These are phyloP conservation scores for Warburgia ugandensis DNA, from an alignment of 164 flowering plant species.

Conservation along the genomic window DNA sequence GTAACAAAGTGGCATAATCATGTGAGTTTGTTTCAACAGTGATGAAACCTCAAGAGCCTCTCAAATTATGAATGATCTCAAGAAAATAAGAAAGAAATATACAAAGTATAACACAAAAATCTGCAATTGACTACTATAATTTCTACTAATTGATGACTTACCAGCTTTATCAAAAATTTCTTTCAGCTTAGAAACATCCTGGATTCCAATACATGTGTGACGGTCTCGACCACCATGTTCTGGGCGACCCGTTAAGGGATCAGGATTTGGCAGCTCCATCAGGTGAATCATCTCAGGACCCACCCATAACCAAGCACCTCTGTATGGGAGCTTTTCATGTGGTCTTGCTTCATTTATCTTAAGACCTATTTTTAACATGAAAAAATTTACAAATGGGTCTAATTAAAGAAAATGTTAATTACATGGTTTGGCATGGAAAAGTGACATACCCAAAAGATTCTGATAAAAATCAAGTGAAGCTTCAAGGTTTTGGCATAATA, in stretches of 20 bases:
- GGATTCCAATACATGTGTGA: slow-evolving; percentile 76
- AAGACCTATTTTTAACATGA: slow-evolving; percentile 19
- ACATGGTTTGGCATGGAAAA: background rate
- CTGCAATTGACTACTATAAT: no score
- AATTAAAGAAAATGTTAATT: background rate
- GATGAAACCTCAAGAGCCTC: no score
- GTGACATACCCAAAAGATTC: slow-evolving; percentile 57
- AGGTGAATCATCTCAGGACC: slow-evolving; percentile 98
- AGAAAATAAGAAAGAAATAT: no score
- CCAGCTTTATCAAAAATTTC: slow-evolving; percentile 73
- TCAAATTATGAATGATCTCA: no score
- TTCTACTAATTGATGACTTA: no score
- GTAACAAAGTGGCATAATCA: no score
- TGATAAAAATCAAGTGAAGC: slow-evolving; percentile 84
- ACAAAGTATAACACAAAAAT: no score
- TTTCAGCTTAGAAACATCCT: slow-evolving; percentile 79
- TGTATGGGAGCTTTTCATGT: slow-evolving; percentile 85
- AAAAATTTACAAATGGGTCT: background rate
- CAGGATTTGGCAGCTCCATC: slow-evolving; percentile 99
- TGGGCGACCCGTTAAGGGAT: slow-evolving; percentile 82
- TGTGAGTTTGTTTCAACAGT: no score
- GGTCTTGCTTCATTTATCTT: slow-evolving; percentile 93
- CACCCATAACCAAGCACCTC: slow-evolving; percentile 99
- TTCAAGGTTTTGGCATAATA: slow-evolving; percentile 83
- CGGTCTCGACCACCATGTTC: slow-evolving; percentile 95